Conservation (phyloP, 179 eudicot species). For the Dionaea muscipula region DNA sequence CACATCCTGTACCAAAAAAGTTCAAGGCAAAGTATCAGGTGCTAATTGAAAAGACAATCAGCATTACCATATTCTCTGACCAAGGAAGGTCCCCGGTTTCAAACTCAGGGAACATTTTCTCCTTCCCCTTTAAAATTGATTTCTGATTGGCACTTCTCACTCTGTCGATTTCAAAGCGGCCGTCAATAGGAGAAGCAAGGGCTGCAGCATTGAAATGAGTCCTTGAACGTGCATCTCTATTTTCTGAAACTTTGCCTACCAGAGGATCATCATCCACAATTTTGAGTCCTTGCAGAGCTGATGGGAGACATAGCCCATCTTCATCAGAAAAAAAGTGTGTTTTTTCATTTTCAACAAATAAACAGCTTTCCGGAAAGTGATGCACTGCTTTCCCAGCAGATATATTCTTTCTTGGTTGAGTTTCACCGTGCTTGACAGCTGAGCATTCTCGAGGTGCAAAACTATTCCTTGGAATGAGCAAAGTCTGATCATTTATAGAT, state of each 20-base stretch:
- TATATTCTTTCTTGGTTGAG: conserved; percentile 2
- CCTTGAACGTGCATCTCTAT: conserved; percentile 9
- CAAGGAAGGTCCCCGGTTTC: no score
- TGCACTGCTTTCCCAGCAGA: conserved; percentile 8
- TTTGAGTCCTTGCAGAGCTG: conserved; percentile 10
- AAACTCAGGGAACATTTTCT: no score
- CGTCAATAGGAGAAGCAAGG: neutral
- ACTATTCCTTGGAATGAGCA: conserved; percentile 7
- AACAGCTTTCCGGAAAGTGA: conserved; percentile 5
- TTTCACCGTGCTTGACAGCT: conserved; percentile 1
- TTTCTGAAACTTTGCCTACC: conserved; percentile 7
- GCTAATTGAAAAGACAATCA: conserved; percentile 10
- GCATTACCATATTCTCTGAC: neutral
- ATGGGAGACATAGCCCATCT: conserved; percentile 4
- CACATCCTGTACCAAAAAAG: no score
- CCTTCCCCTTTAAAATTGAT: no score
- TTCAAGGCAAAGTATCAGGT: no score
- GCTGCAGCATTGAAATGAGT: conserved; percentile 4
- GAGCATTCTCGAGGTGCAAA: conserved; percentile 7
- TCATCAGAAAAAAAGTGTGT: conserved; percentile 4
- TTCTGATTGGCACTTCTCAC: no score
- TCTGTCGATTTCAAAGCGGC: no score
- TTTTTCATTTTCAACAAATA: conserved; percentile 5
- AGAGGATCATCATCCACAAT: conserved; percentile 3
- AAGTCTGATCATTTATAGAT: conserved; percentile 10